A percentile compares a stretch with the other conserved stretches of the same genome.
These are phyloP conservation scores for Medicago ruthenica DNA, from an alignment of 306 rosid genomes.

Conservation along the genomic window DNA sequence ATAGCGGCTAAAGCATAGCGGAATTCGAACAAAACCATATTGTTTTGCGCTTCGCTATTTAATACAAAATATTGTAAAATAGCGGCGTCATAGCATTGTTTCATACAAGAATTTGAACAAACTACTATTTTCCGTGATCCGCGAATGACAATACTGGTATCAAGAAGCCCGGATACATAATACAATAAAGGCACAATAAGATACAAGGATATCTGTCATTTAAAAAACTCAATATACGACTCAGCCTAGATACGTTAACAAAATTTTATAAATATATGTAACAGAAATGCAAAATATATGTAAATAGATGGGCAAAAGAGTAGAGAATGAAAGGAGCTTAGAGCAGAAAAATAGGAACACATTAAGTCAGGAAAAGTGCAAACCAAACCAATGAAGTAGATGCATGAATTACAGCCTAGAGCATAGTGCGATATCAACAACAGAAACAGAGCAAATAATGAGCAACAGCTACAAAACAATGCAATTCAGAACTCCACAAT, in stretches of 20 bases:
- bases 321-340: neutral
- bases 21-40: neutral
- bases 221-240: neutral
- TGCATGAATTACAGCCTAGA: neutral
- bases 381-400: neutral
- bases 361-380: neutral
- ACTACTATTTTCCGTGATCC: neutral
- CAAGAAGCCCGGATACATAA: neutral
- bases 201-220: neutral
- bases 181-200: neutral
- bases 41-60: neutral
- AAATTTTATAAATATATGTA: slow-evolving; percentile 1
- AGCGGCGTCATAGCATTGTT: neutral
- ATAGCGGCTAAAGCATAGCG: neutral
- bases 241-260: neutral
- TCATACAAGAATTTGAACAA: neutral
- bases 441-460: neutral
- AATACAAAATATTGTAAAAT: neutral
- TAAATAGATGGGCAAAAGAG: neutral
- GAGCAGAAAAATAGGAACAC: neutral
- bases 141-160: neutral
- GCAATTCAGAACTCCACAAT: neutral
- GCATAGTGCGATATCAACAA: neutral
- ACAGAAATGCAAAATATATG: slow-evolving; percentile 1
- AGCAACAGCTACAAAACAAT: neutral